phyloP scores from a whole-genome alignment of 495 filamentous ascomycete genomes.

The Neurospora sp. region DNA sequence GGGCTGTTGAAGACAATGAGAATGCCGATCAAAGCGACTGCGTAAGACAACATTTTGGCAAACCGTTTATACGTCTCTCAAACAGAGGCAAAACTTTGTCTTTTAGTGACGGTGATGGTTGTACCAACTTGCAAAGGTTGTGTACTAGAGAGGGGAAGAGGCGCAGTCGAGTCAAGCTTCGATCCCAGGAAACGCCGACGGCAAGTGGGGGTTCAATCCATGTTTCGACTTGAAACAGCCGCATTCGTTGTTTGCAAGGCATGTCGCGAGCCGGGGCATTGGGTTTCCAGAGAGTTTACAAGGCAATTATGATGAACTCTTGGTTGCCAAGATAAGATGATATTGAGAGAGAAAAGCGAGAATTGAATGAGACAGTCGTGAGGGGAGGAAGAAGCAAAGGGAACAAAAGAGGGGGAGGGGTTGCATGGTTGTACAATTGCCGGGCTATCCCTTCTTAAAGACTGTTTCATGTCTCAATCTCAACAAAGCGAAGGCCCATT shows the following conservation, averaged over 20 bases:
- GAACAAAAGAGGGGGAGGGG: not conserved
- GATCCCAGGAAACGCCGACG: not conserved
- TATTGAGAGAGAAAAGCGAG: not conserved
- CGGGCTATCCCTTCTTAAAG: not conserved
- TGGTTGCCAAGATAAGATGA: not conserved
- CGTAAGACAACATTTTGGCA: slow-evolving; percentile 18
- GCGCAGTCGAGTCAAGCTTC: not conserved
- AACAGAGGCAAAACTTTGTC: not conserved
- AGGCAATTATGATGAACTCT: not conserved
- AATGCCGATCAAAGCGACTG: slow-evolving; percentile 14
- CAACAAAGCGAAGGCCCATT: slow-evolving; percentile 11
- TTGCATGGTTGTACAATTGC: not conserved
- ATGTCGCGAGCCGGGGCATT: not conserved
- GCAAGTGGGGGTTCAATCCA: not conserved
- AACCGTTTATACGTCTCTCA: not conserved
- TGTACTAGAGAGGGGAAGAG: not conserved
- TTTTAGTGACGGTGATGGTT: not conserved
- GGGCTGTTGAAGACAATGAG: slow-evolving; percentile 17
- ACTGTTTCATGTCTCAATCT: not conserved
- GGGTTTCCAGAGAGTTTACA: not conserved
- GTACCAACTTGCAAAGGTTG: not conserved
- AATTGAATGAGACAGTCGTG: not conserved
- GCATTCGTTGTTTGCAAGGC: not conserved
- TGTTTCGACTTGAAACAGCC: not conserved
- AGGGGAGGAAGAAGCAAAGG: not conserved